Conservation (phyloP, 148 eudicot species). For the Rhododendron williamsianum region DNA sequence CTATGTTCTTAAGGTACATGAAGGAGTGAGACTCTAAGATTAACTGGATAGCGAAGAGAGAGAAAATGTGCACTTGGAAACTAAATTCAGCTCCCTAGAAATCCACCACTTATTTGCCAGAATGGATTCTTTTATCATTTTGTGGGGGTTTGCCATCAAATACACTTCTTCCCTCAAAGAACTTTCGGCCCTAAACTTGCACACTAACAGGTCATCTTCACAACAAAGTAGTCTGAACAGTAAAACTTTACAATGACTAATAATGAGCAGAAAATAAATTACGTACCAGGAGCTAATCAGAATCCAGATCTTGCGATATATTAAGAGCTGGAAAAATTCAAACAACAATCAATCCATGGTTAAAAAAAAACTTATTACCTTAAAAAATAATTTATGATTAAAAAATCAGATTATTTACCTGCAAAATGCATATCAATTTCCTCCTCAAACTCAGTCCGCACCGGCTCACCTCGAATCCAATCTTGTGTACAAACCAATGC, state of each 20-base stretch:
- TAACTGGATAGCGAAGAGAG: background rate
- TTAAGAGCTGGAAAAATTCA: background rate
- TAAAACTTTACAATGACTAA: background rate
- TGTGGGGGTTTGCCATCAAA: background rate
- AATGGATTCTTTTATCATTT: background rate
- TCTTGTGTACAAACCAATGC: conserved; percentile 16
- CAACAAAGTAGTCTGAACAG: background rate
- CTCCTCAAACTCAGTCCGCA: conserved; percentile 6
- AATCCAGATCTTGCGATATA: background rate
- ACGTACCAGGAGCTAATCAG: background rate
- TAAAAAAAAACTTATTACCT: background rate
- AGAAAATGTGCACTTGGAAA: background rate
- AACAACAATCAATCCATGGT: background rate
- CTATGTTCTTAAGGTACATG: background rate
- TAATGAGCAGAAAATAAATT: background rate
- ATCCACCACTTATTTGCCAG: background rate
- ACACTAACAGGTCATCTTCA: background rate
- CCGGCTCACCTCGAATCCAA: conserved; percentile 7
- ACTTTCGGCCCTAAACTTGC: background rate
- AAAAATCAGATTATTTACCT: conserved; percentile 11
- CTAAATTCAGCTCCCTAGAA: background rate
- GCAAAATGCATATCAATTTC: conserved; percentile 16
- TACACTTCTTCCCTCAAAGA: background rate
- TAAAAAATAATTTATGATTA: background rate
- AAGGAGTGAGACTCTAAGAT: background rate